phyloP scores from a whole-genome alignment of 2,329 filamentous ascomycete genomes.

The Pseudopyricularia cyperi region DNA sequence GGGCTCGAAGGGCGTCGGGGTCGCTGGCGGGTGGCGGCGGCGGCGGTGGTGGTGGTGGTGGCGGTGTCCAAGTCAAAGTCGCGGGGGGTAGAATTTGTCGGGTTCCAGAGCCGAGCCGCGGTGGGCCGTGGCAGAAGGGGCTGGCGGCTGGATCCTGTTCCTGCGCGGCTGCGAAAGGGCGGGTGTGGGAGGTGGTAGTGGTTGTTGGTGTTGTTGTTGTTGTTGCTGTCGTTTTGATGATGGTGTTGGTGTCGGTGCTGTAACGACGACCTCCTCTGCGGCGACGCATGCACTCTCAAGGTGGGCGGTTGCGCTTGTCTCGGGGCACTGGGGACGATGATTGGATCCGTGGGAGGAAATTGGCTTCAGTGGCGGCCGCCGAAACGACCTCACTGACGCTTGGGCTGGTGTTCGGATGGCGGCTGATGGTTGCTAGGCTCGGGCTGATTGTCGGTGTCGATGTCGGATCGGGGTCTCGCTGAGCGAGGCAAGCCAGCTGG shows the following conservation, averaged over 20 bases:
- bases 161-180: constrained; percentile 31
- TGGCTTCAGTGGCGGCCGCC: constrained; percentile 26
- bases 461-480: no score
- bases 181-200: constrained; percentile 16
- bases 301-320: constrained; percentile 10
- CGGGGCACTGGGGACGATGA: constrained; percentile 6
- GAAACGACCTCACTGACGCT: constrained; percentile 26
- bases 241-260: constrained; percentile 6
- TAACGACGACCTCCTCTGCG: constrained; percentile 6
- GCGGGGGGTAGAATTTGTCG: constrained; percentile 45
- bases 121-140: constrained; percentile 24
- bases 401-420: neutral
- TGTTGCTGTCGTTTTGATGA: neutral
- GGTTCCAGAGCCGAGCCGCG: constrained; percentile 45
- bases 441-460: neutral
- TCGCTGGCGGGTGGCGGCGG: neutral
- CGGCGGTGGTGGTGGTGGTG: neutral
- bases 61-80: constrained; percentile 15
- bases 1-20: constrained; percentile 7
- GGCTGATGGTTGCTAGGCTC: neutral
- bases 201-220: neutral
- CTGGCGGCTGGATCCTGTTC: constrained; percentile 10
- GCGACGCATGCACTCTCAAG: constrained; percentile 4
- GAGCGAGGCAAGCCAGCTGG: no score
- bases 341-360: constrained; percentile 34